Conservation (phyloP, 169 alveolate genomes). For the Eimeria necatrix region DNA sequence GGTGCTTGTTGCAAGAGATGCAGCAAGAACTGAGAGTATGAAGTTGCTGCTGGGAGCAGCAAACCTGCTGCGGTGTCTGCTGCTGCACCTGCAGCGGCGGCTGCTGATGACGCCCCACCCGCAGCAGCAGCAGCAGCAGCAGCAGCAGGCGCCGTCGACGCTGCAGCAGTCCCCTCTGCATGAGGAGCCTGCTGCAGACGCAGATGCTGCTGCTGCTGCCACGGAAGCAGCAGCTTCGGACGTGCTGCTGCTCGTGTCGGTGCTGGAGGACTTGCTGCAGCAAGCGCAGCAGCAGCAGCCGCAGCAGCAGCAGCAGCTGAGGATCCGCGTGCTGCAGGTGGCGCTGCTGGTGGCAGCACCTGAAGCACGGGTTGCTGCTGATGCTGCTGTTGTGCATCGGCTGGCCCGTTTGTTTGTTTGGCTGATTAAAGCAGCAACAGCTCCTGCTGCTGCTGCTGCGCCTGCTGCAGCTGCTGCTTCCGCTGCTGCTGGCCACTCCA, state of each 20-base stretch:
- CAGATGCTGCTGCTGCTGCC: conserved; percentile 46
- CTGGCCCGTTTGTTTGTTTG: conserved; percentile 39
- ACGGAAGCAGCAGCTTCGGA: conserved; percentile 64
- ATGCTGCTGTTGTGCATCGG: conserved; percentile 57
- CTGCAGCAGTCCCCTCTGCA: neutral
- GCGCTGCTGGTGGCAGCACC: conserved; percentile 56
- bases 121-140: conserved; percentile 7
- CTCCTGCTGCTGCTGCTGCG: conserved; percentile 45
- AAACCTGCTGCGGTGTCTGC: conserved; percentile 51
- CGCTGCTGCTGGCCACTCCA: neutral
- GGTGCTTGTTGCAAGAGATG: conserved; percentile 15
- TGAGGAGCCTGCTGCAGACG: neutral
- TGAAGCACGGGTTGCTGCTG: conserved; percentile 66
- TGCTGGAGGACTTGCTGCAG: conserved; percentile 56
- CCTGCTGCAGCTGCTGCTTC: neutral
- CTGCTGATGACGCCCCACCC: conserved; percentile 58
- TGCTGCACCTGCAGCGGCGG: conserved; percentile 74
- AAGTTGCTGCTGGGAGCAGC: conserved; percentile 52
- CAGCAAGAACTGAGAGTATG: conserved; percentile 11
- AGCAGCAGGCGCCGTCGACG: neutral
- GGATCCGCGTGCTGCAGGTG: conserved; percentile 53
- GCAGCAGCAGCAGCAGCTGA: conserved; percentile 69
- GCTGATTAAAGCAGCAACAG: conserved; percentile 17
- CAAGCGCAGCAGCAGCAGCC: conserved; percentile 63
- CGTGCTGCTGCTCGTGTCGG: conserved; percentile 57